Percentiles rank a stretch among this genome's conserved stretches.
These are phyloP conservation scores for Cytospora piceicola DNA, from an alignment of 2,329 filamentous ascomycete species.

Conservation along the genomic window DNA sequence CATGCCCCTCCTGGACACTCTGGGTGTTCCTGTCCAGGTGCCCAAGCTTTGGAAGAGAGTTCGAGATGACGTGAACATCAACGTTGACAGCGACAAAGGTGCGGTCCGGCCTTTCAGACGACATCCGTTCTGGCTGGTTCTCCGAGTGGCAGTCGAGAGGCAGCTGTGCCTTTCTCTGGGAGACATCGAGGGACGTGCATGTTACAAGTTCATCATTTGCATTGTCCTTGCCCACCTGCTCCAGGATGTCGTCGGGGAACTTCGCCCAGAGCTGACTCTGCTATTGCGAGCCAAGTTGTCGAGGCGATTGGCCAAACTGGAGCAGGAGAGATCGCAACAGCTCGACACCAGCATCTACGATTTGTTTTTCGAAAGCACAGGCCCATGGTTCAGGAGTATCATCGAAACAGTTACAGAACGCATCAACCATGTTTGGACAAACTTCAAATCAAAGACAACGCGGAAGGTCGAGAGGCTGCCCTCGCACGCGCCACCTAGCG, in stretches of 20 bases:
- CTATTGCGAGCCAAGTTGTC: constrained; percentile 56
- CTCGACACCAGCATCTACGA: constrained; percentile 33
- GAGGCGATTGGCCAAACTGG: constrained; percentile 60
- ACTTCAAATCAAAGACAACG: constrained; percentile 42
- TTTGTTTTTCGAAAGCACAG: constrained; percentile 37
- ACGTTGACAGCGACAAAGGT: constrained; percentile 31
- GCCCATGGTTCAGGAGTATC: constrained; percentile 35
- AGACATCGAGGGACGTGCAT: constrained; percentile 46
- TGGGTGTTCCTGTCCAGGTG: constrained; percentile 46
- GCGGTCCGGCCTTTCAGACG: constrained; percentile 62
- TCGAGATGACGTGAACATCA: constrained; percentile 61
- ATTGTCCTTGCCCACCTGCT: constrained; percentile 52
- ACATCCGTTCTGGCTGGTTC: constrained; percentile 61
- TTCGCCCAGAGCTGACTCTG: constrained; percentile 44
- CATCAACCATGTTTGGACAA: constrained; percentile 44
- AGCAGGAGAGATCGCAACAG: constrained; percentile 43
- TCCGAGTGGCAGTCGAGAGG: constrained; percentile 61
- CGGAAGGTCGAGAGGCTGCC: constrained; percentile 48
- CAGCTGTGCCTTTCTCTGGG: constrained; percentile 48
- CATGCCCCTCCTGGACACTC: constrained; percentile 60
- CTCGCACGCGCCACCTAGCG: constrained; percentile 37
- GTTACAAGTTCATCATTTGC: constrained; percentile 63
- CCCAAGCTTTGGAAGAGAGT: constrained; percentile 57
- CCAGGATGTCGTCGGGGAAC: constrained; percentile 38
- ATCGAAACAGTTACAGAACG: constrained; percentile 39